Percentiles rank a stretch among this genome's conserved stretches.
These are phyloP conservation scores for Dryas integrifolia DNA, from an alignment of 331 rosid species.

Conservation along the genomic window DNA sequence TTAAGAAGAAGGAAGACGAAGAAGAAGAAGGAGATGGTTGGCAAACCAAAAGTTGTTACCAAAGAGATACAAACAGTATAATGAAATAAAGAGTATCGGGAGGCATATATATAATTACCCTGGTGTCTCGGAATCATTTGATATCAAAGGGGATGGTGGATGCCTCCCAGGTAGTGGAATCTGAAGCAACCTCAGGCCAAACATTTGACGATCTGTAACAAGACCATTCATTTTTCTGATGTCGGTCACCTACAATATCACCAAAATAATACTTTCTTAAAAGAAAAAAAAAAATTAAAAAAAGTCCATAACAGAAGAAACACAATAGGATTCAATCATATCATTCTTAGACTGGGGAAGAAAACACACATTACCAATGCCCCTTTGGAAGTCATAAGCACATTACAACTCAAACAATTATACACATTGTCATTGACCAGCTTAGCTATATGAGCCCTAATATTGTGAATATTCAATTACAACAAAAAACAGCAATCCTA, in stretches of 20 bases:
- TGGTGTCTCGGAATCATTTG: slow-evolving; percentile 47
- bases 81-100: neutral
- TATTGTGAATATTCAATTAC: neutral
- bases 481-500: neutral
- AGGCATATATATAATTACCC: slow-evolving; percentile 38
- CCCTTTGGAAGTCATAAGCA: neutral
- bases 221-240: slow-evolving; percentile 74
- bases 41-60: neutral
- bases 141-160: slow-evolving; percentile 70
- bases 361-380: neutral
- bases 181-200: slow-evolving; percentile 71
- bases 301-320: neutral
- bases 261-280: neutral
- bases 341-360: no score
- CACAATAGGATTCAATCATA: neutral
- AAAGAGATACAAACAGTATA: neutral
- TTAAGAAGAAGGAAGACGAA: neutral
- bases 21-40: neutral
- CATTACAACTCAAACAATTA: neutral
- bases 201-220: slow-evolving; percentile 84
- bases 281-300: slow-evolving; percentile 10
- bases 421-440: neutral
- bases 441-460: neutral
- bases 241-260: slow-evolving; percentile 57
- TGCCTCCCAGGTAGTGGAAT: slow-evolving; percentile 89